Percentiles rank a stretch among this genome's conserved stretches.
Evolutionary conservation across 1,139 yeast species (phyloP).

Genomic region (Lodderomyces elongisporus): DNA sequence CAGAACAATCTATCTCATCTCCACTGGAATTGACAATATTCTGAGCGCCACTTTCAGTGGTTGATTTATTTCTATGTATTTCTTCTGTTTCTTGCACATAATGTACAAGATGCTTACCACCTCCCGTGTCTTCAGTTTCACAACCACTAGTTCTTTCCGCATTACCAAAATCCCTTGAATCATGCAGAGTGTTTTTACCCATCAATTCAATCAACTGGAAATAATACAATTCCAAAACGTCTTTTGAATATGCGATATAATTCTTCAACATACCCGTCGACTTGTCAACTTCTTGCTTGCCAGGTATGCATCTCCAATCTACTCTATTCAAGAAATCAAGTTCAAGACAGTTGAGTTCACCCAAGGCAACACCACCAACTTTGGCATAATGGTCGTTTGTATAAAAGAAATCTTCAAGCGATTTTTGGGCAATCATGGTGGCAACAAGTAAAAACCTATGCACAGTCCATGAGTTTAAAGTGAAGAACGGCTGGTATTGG

Average conservation of each 20-base stretch:
- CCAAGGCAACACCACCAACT: constrained; percentile 88
- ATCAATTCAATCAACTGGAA: constrained; percentile 56
- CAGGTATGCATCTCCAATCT: constrained; percentile 55
- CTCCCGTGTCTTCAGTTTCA: no score
- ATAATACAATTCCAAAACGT: constrained; percentile 56
- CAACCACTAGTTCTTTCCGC: no score
- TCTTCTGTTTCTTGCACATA: constrained; percentile 3
- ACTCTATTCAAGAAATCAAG: constrained; percentile 81
- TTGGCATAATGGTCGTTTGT: constrained; percentile 92
- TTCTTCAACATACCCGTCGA: constrained; percentile 1
- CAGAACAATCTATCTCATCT: no score
- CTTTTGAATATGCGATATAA: constrained; percentile 27
- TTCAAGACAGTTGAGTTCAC: constrained; percentile 83
- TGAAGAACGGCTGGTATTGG: constrained; percentile 70
- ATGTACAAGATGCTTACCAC: background rate
- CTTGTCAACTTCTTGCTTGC: constrained; percentile 19
- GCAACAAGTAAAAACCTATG: constrained; percentile 89
- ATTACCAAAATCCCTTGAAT: constrained; percentile 6
- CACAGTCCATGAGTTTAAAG: constrained; percentile 84
- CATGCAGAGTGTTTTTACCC: constrained; percentile 34
- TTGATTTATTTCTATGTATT: no score
- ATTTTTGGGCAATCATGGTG: constrained; percentile 86
- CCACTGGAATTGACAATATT: no score
- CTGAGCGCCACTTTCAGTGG: no score
- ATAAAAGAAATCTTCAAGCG: constrained; percentile 90